Evolutionary conservation across 2,329 filamentous ascomycete species (phyloP), one percentile per base, ranked within the genome.

Genomic region (Cylindrodendrum hubeiense): DNA sequence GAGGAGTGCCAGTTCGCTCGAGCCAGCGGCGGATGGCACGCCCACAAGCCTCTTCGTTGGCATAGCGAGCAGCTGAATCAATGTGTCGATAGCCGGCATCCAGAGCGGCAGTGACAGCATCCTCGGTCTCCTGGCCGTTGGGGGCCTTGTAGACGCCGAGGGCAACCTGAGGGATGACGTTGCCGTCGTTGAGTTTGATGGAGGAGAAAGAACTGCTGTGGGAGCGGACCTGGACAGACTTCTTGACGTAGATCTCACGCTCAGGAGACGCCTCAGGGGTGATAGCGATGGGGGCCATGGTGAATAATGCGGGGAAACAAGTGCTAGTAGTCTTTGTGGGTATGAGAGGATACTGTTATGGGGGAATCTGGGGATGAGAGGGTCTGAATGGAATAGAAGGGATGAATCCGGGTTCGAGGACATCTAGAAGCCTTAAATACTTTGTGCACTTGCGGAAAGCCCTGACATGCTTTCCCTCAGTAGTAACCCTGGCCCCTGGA

Each of bases 131-230:
- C 55, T 82, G 80, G 62, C 81, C 79, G 68, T 84, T 83, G 63
- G 82, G 77, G 33, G 78, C 78, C 70, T 84, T 82, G 80, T 84
- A 85, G 43, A 83, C 83, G 34, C 83, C 83, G 55, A 85, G 79
- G 39, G 82, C 83, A 28, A 85, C 74, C 58, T 82, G 69, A 47
- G 92, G 92, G 56, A 94, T 92, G 60, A 86, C 84, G 70, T 88
- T 87, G 66, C 91, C 91, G 81, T 94, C 90, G 74, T 91, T 93
- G 66, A 94, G 84, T 79, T 89, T 91, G 66, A 93, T 79, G 53
- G 81, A 78, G 30, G 74, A 73, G 58, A 74, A 60, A 19, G 72
- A 76, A 66, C 63, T 70, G 66, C 71, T 73, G 59, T 75, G 66
- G 54, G 70, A 67, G 63, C 73, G 70, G 53, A 26, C 66, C 56